phyloP scores from a whole-genome alignment of 768 basidiomycete species.

The Tulasnella sp. region DNA sequence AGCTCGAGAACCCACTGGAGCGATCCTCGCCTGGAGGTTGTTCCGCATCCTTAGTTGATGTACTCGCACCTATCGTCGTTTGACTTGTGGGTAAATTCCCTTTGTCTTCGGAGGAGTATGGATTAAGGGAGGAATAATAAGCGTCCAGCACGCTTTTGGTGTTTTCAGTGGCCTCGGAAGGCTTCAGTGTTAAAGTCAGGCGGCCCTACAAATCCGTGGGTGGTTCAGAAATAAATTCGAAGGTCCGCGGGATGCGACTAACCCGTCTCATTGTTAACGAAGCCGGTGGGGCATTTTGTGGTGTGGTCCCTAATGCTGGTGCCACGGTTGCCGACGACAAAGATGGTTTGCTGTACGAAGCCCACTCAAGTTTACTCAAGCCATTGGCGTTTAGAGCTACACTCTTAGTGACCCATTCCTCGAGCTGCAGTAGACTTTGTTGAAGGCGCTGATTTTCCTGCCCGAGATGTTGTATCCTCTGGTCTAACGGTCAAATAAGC shows the following conservation, averaged over 20 bases:
- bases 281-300: conserved; percentile 50
- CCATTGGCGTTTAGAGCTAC: not conserved
- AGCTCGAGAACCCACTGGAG: conserved; percentile 51
- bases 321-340: conserved; percentile 71
- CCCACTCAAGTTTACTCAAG: conserved; percentile 79
- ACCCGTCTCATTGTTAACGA: conserved; percentile 13
- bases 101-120: too few species aligned
- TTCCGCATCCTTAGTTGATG: too few species aligned
- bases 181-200: not conserved
- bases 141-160: too few species aligned
- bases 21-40: not conserved
- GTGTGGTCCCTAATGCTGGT: conserved; percentile 3
- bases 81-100: too few species aligned
- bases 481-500: conserved; percentile 34
- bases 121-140: too few species aligned
- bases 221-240: not conserved
- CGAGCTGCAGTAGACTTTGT: conserved; percentile 35
- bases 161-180: not conserved
- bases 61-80: too few species aligned
- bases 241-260: not conserved
- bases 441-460: conserved; percentile 66
- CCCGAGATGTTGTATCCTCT: conserved; percentile 59
- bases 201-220: not conserved
- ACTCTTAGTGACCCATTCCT: not conserved
- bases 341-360: conserved; percentile 61